These are phyloP conservation scores for Casaregolazyma lundiana DNA, from an alignment of 1,139 yeast species.

Conservation along the genomic window DNA sequence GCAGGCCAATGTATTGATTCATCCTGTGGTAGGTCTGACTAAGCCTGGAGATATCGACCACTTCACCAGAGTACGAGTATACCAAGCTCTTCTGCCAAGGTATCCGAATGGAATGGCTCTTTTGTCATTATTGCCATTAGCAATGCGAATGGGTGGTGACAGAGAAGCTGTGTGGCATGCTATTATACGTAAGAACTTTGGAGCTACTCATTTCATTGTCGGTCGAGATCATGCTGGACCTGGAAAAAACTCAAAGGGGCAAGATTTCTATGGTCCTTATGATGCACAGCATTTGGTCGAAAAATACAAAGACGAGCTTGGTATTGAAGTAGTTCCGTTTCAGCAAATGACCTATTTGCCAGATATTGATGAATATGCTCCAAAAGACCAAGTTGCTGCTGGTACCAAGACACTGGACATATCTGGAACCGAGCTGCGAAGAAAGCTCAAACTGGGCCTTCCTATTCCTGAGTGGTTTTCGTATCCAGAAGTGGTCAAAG, in stretches of 20 bases:
- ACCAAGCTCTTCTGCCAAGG: slow-evolving; percentile 84
- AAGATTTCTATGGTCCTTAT: slow-evolving; percentile 93
- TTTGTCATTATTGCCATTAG: slow-evolving; percentile 81
- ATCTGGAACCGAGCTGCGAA: slow-evolving; percentile 92
- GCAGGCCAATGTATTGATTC: slow-evolving; percentile 77
- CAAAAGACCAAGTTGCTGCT: slow-evolving; percentile 83
- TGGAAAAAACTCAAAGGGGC: slow-evolving; percentile 88
- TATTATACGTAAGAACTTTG: slow-evolving; percentile 90
- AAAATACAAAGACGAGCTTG: slow-evolving; percentile 67
- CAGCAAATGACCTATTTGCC: slow-evolving; percentile 96
- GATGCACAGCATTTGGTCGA: slow-evolving; percentile 92
- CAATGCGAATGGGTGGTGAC: slow-evolving; percentile 99
- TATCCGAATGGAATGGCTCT: slow-evolving; percentile 94
- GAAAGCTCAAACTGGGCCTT: slow-evolving; percentile 78
- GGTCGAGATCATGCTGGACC: slow-evolving; percentile 99
- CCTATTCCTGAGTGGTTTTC: slow-evolving; percentile 96
- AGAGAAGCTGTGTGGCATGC: slow-evolving; percentile 99
- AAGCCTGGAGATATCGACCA: slow-evolving; percentile 98
- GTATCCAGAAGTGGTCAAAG: slow-evolving; percentile 91
- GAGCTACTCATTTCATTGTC: slow-evolving; percentile 94
- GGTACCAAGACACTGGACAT: slow-evolving; percentile 83
- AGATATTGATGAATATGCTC: slow-evolving; percentile 91
- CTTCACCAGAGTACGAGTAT: slow-evolving; percentile 93
- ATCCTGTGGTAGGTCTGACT: slow-evolving; percentile 95
- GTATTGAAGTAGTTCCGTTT: slow-evolving; percentile 89